Conservation (phyloP, 345 rosid species). For the Syzygium jambos region DNA sequence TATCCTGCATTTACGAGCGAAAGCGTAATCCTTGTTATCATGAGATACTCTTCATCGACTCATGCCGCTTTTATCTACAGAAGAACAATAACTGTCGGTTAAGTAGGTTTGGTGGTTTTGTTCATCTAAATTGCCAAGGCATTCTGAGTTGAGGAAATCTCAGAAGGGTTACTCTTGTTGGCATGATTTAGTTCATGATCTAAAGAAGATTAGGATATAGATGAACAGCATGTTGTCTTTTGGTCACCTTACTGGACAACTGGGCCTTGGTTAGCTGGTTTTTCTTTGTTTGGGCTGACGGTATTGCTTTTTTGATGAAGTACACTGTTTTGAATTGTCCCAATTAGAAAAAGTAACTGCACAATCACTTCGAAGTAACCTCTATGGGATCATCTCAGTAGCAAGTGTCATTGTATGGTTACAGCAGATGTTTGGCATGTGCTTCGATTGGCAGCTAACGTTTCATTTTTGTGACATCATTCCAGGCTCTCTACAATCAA, state of each 20-base stretch:
- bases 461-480: neutral
- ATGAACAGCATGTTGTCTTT: neutral
- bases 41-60: neutral
- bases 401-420: neutral
- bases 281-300: neutral
- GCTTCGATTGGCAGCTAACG: neutral
- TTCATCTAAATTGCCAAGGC: neutral
- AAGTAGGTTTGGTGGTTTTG: neutral
- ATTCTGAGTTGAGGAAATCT: neutral
- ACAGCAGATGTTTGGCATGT: neutral
- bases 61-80: neutral
- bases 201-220: neutral
- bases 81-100: neutral
- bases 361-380: neutral
- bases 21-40: neutral
- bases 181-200: neutral
- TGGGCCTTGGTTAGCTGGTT: neutral
- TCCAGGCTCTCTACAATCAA: slow-evolving; percentile 29
- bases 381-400: neutral
- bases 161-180: neutral
- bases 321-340: neutral
- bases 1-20: neutral
- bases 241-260: neutral
- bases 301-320: neutral
- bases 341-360: neutral